Evolutionary conservation across 2,329 filamentous ascomycete species (phyloP).

Genomic region (Nigrospora sphaerica): DNA sequence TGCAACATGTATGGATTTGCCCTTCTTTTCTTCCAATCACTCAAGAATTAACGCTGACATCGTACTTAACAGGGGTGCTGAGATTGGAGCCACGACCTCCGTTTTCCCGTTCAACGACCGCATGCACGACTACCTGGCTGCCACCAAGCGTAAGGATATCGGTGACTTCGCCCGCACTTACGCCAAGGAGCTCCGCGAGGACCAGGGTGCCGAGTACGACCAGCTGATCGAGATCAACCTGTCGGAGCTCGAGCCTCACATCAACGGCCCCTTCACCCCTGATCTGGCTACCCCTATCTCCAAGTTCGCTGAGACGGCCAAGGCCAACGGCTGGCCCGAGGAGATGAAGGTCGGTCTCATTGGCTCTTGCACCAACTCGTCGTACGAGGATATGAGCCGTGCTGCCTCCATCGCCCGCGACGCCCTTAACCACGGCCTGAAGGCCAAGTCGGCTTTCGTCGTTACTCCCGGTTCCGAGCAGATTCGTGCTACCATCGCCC

Average conservation of each 20-base stretch:
- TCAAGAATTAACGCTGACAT: neutral
- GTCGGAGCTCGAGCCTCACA: slow-evolving; percentile 88
- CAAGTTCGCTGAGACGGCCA: slow-evolving; percentile 91
- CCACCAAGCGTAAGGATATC: slow-evolving; percentile 85
- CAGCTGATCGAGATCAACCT: slow-evolving; percentile 95
- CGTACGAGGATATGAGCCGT: slow-evolving; percentile 84
- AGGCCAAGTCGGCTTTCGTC: slow-evolving; percentile 88
- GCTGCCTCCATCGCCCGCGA: slow-evolving; percentile 87
- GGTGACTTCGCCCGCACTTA: slow-evolving; percentile 84
- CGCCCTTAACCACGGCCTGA: slow-evolving; percentile 85
- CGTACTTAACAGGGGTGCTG: slow-evolving; percentile 31
- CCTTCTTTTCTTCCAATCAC: neutral
- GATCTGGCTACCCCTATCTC: slow-evolving; percentile 97
- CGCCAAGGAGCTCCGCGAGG: slow-evolving; percentile 76
- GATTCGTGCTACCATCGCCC: slow-evolving; percentile 85
- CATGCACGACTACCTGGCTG: slow-evolving; percentile 92
- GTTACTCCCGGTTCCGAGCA: slow-evolving; percentile 97
- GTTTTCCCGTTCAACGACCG: slow-evolving; percentile 97
- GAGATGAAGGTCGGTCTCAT: slow-evolving; percentile 96
- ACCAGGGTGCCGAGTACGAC: slow-evolving; percentile 91
- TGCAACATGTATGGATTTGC: slow-evolving; percentile 52
- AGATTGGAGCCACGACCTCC: slow-evolving; percentile 82
- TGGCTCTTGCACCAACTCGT: slow-evolving; percentile 94
- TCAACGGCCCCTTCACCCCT: slow-evolving; percentile 98
- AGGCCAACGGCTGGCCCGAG: slow-evolving; percentile 92